Conservation (phyloP, 2,329 filamentous ascomycete genomes). For the Neocucurbitaria cava region DNA sequence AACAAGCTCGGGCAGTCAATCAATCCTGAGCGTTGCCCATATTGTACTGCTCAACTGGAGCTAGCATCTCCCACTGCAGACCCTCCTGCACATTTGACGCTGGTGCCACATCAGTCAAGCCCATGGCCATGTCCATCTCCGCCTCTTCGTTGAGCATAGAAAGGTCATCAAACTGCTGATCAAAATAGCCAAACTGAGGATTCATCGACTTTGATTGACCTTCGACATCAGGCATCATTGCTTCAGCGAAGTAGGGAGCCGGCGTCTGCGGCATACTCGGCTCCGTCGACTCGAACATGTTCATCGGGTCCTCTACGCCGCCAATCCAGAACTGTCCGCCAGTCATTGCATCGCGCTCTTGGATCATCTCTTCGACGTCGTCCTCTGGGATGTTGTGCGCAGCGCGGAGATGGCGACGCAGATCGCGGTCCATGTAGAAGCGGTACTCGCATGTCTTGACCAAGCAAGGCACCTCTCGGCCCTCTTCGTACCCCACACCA, state of each 20-base stretch:
- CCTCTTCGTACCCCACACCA: constrained; percentile 61
- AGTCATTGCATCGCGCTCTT: constrained; percentile 49
- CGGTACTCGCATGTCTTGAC: constrained; percentile 58
- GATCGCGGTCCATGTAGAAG: constrained; percentile 65
- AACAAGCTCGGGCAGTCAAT: not conserved
- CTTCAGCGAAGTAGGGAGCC: constrained; percentile 27
- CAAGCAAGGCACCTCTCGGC: constrained; percentile 61
- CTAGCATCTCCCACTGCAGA: constrained; percentile 32
- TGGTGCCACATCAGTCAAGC: constrained; percentile 23
- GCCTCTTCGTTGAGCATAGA: constrained; percentile 24
- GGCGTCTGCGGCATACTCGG: constrained; percentile 45
- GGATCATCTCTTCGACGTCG: constrained; percentile 48
- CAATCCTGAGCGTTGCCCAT: constrained; percentile 6
- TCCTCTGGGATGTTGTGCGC: constrained; percentile 50
- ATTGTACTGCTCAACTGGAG: constrained; percentile 36
- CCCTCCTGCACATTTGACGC: constrained; percentile 28
- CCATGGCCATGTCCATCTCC: constrained; percentile 36
- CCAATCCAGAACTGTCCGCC: constrained; percentile 58
- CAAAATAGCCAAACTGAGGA: constrained; percentile 16
- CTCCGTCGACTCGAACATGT: constrained; percentile 30
- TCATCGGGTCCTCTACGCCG: constrained; percentile 37
- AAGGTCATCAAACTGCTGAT: constrained; percentile 21
- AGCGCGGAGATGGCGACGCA: constrained; percentile 61
- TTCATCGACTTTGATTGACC: constrained; percentile 2
- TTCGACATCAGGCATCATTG: constrained; percentile 4